Evolutionary conservation across 768 basidiomycete genomes (phyloP).

Genomic region (Naganishia randhawae): DNA sequence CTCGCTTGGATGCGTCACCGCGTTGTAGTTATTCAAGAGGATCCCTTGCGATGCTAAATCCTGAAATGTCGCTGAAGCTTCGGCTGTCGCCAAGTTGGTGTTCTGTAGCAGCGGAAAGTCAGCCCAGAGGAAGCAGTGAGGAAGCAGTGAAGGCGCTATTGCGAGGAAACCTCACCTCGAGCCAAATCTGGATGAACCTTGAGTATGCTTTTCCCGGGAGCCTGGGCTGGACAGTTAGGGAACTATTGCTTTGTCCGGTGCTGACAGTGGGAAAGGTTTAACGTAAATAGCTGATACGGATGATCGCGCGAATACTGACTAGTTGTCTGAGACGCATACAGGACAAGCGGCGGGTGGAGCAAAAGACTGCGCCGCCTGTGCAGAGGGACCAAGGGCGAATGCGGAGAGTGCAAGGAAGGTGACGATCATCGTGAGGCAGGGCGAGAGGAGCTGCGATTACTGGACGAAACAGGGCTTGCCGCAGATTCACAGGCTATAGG

Average conservation of each 20-base stretch:
- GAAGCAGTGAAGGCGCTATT: too few relatives aligned
- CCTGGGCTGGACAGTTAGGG: constrained; percentile 52
- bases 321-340: neutral
- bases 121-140: too few relatives aligned
- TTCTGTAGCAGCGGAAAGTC: constrained; percentile 34
- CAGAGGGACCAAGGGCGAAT: neutral
- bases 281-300: too few relatives aligned
- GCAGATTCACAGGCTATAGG: too few relatives aligned
- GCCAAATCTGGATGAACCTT: constrained; percentile 60
- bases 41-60: constrained; percentile 58
- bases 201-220: constrained; percentile 56
- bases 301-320: neutral
- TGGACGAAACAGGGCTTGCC: too few relatives aligned
- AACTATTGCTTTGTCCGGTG: constrained; percentile 53
- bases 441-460: too few relatives aligned
- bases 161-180: constrained; percentile 51
- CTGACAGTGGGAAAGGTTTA: too few relatives aligned
- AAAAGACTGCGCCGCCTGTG: neutral
- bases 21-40: constrained; percentile 49
- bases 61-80: constrained; percentile 43
- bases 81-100: constrained; percentile 56
- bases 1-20: constrained; percentile 34
- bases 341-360: neutral
- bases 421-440: too few relatives aligned
- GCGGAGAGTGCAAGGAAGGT: too few relatives aligned